These are phyloP conservation scores for Trypanosoma caninum DNA, from an alignment of 208 protist species.

Conservation along the genomic window DNA sequence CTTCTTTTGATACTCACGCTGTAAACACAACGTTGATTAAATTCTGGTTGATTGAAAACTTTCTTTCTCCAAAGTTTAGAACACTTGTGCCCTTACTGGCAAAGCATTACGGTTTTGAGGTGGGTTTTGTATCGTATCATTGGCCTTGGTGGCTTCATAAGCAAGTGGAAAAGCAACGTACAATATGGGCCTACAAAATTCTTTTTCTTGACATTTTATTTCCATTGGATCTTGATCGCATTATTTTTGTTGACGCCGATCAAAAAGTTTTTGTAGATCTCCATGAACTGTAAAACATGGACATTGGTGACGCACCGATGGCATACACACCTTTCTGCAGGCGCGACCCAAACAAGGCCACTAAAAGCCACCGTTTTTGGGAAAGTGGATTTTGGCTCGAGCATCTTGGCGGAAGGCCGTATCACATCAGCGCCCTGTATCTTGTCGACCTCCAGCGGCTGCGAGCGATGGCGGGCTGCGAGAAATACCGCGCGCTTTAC, in stretches of 20 bases:
- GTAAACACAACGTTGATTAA: slow-evolving; percentile 92
- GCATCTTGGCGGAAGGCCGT: slow-evolving; percentile 93
- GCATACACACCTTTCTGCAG: slow-evolving; percentile 98
- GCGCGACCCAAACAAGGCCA: slow-evolving; percentile 83
- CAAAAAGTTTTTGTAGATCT: slow-evolving; percentile 90
- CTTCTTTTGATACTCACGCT: slow-evolving; percentile 77
- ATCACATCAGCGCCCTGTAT: slow-evolving; percentile 98
- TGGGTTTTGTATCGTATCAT: slow-evolving; percentile 96
- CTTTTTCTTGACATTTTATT: slow-evolving; percentile 99
- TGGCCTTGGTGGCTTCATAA: slow-evolving; percentile 97
- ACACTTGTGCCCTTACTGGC: slow-evolving; percentile 86
- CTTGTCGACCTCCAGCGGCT: slow-evolving; percentile 94
- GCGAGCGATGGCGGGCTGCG: slow-evolving; percentile 87
- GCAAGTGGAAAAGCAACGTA: slow-evolving; percentile 97
- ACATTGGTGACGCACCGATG: slow-evolving; percentile 92
- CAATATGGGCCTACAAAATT: slow-evolving; percentile 99
- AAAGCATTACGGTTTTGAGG: slow-evolving; percentile 91
- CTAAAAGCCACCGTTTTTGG: slow-evolving; percentile 92
- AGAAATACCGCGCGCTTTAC: slow-evolving; percentile 92
- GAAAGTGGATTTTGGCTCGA: slow-evolving; percentile 93
- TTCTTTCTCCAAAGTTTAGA: slow-evolving; percentile 97
- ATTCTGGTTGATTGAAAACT: slow-evolving; percentile 99
- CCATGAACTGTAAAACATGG: slow-evolving; percentile 96
- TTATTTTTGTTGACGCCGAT: slow-evolving; percentile 99
- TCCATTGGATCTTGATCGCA: slow-evolving; percentile 93